Base-by-base conservation (phyloP, 1,284 basidiomycete genomes). In the Rhodofomes roseus region DNA sequence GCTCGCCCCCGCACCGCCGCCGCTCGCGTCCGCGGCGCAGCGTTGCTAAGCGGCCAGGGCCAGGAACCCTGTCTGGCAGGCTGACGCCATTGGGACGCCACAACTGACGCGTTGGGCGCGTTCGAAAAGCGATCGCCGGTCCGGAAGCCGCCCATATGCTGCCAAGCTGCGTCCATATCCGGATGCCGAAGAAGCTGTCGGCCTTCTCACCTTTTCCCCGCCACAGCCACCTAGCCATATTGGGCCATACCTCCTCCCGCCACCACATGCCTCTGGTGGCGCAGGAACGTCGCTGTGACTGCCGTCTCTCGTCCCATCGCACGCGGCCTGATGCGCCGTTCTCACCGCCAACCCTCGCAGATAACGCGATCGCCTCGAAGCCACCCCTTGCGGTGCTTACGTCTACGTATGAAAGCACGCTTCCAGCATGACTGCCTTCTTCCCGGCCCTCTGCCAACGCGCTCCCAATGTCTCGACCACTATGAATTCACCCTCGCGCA, bases 111-210 rank as follows among this genome's bases (percentile, higher is more conserved):
- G 31, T 11, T 27, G 2, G 37, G 37, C 22, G 53, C 36, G 36
- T 25, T 41, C 36, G 50, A 14, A 34, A 20, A 7, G 25, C 23
- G 18, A 52, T 34, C 50, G 50, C 29, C 56, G 56, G 56, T 12
- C 56, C 56, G 56, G 31, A 22, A 22, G 46, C 25, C 56, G 48
- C 56, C 56, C 44, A 41, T 20, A 36, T 36, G 9, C 29, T 25
- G 53, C 54, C 29, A 51, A 25, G 34, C 8, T 23, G 9, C 36
- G 14, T 29, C 56, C 56, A 51, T 39, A 40, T 52, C 46, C 23
- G 56, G 46, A 51, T 41, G 23, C 50, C 50, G 25, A 52, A 37
- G 22, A 58, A 54, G 57, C 51, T 31, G 43, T 55, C 31, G 54
- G n/a, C 54, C 27, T 55, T 40, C 44, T 55, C 54, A 46, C 54